These are phyloP conservation scores for Xylaria sp. DNA, from an alignment of 2,329 filamentous ascomycete genomes.

Conservation along the genomic window DNA sequence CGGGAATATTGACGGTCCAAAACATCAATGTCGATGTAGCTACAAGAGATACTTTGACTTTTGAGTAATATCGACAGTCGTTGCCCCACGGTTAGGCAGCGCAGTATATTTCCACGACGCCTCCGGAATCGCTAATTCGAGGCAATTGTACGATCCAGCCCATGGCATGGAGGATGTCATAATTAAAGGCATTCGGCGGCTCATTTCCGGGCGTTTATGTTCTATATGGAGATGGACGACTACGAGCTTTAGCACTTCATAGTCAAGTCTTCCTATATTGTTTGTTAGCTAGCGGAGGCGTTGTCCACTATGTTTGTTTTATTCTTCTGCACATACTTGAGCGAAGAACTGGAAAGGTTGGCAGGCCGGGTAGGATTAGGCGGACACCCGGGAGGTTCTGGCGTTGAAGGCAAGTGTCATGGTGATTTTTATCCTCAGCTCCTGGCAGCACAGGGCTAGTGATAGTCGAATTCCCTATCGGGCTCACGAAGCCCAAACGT, in stretches of 20 bases:
- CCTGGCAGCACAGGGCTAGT: slow-evolving; percentile 12
- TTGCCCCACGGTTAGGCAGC: background rate
- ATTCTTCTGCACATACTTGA: slow-evolving; percentile 21
- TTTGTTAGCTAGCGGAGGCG: slow-evolving; percentile 20
- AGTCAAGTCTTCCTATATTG: slow-evolving; percentile 4
- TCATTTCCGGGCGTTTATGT: slow-evolving; percentile 2
- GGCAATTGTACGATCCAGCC: slow-evolving; percentile 23
- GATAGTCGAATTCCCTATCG: slow-evolving; percentile 23
- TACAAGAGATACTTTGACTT: background rate
- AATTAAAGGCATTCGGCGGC: slow-evolving; percentile 17
- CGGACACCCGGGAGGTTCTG: slow-evolving; percentile 25
- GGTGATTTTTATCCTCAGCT: slow-evolving; percentile 11
- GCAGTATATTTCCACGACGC: background rate
- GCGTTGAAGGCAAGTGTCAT: slow-evolving; percentile 33
- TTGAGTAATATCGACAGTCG: background rate
- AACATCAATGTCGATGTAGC: background rate
- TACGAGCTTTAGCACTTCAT: background rate
- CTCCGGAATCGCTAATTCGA: background rate
- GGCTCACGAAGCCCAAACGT: background rate
- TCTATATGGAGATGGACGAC: slow-evolving; percentile 11
- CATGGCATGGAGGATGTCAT: slow-evolving; percentile 32
- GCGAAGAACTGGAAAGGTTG: slow-evolving; percentile 21
- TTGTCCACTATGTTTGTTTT: slow-evolving; percentile 26
- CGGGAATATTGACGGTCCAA: slow-evolving; percentile 16
- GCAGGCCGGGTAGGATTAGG: slow-evolving; percentile 26